phyloP scores from a whole-genome alignment of 345 rosid genomes.

The Gossypium ekmanianum region DNA sequence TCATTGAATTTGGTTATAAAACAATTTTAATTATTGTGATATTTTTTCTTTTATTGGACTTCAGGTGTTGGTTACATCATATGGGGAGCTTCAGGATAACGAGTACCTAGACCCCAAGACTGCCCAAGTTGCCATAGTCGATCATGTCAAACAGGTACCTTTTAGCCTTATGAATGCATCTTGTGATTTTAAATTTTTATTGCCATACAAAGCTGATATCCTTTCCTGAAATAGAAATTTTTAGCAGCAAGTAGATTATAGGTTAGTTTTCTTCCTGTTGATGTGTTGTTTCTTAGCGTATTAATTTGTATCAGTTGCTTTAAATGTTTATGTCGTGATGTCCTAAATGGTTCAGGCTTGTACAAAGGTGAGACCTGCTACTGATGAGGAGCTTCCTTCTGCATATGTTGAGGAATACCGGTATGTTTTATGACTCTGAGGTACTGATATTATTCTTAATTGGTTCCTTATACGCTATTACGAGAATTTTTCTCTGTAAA shows the following conservation, averaged over 20 bases:
- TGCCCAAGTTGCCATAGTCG: constrained; percentile 76
- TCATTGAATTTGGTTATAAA: constrained; percentile 8
- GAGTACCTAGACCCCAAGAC: constrained; percentile 92
- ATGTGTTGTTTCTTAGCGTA: background rate
- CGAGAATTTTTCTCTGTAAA: background rate
- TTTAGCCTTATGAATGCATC: constrained; percentile 4
- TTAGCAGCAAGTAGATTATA: background rate
- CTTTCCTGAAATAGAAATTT: background rate
- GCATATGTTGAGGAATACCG: constrained; percentile 82
- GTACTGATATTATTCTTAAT: constrained; percentile 5
- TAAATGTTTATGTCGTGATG: constrained; percentile 26
- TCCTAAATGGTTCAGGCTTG: constrained; percentile 77
- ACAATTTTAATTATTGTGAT: background rate
- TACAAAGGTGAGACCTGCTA: constrained; percentile 82
- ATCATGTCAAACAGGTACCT: constrained; percentile 93
- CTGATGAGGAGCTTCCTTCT: constrained; percentile 93
- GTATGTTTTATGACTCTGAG: constrained; percentile 34
- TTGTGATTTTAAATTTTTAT: background rate
- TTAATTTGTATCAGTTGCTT: background rate
- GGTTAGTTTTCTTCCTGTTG: background rate
- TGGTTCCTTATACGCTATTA: background rate
- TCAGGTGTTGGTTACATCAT: constrained; percentile 71
- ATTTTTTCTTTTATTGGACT: constrained; percentile 12
- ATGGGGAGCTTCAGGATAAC: constrained; percentile 56
- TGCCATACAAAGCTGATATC: background rate